Evolutionary conservation across 176 grass and related monocot genomes (phyloP), one percentile per base, ranked within the genome.

Genomic region (Eragrostis curvula): DNA sequence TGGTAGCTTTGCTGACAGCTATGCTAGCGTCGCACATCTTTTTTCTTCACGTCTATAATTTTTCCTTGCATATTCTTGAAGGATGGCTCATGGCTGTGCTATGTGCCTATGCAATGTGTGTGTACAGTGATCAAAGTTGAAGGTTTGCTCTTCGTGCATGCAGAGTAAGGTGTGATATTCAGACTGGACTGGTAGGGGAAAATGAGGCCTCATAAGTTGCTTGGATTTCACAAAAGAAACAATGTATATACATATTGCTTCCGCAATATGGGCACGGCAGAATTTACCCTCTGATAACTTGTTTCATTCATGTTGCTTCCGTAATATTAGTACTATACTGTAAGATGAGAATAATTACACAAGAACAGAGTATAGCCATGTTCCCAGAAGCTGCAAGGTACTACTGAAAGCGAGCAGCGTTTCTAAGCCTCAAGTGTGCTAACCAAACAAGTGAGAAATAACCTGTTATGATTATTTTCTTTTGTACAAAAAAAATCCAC

Each of bases 401-500:
- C 32, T 69, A 69, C 53, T 81, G 43, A 70, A 53, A 81, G 68
- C 8, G 5, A 58, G 58, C 17, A 56, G 51, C 70, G 73, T 84
- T 86, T 58, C 72, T 90, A 82, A 71, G 71, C 84, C 81, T 82
- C 59, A 44, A 3, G 11, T 24, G 12, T 81, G 88, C 40, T 56
- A n/a, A 87, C 58, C n/a, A 58, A 73, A 68, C 49, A 64, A 44
- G 48, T 73, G 27, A 89, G 66, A 57, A 67, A 86, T 1, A 83
- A 61, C 73, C 47, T 77, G 36, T 15, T 83, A 71, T 70, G 24
- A 64, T 86, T 86, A 78, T 78, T 82, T 67, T 41, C 78, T 68
- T 90, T 90, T 86, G 79, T 86, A 86, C 83, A 90, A 79, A 86
- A 86, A 67, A 77, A 70, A 25, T 40, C 74, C 27, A 49, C 48